Evolutionary conservation across 2,329 filamentous ascomycete species (phyloP).

Genomic region (Cyclaneusma minus): DNA sequence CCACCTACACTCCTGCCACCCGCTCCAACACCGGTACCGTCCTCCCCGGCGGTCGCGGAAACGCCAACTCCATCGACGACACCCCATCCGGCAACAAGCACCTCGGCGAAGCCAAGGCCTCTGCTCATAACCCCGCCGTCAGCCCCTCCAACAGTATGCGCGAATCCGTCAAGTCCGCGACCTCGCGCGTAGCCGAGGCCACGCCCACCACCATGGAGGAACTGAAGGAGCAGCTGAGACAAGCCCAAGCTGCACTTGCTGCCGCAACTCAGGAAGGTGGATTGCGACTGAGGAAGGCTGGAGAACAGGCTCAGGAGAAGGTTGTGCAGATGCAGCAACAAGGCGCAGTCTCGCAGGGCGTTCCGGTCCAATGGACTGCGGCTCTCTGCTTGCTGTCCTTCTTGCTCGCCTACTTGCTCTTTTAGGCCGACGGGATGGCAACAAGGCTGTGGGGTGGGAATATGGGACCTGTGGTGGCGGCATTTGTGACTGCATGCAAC

Average conservation of each 20-base stretch:
- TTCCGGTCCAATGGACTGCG: slow-evolving; percentile 75
- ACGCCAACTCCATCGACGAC: slow-evolving; percentile 14
- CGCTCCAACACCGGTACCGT: slow-evolving; percentile 16
- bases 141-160: slow-evolving; percentile 14
- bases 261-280: slow-evolving; percentile 56
- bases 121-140: slow-evolving; percentile 10
- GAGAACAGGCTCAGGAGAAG: slow-evolving; percentile 38
- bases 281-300: slow-evolving; percentile 62
- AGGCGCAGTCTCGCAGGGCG: slow-evolving; percentile 36
- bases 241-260: slow-evolving; percentile 60
- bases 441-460: too few species aligned
- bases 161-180: slow-evolving; percentile 20
- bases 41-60: too few species aligned
- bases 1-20: slow-evolving; percentile 17
- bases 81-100: slow-evolving; percentile 19
- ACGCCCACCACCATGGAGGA: slow-evolving; percentile 32
- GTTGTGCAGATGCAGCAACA: slow-evolving; percentile 22
- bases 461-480: too few species aligned
- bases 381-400: slow-evolving; percentile 79
- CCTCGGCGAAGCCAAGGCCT: slow-evolving; percentile 21
- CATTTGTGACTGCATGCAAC: too few species aligned
- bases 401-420: slow-evolving; percentile 89
- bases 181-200: slow-evolving; percentile 29
- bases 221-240: slow-evolving; percentile 55
- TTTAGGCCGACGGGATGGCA: too few species aligned